A percentile compares a stretch with the other conserved stretches of the same genome.
These are phyloP conservation scores for Paramecium sexaurelia DNA, from an alignment of 73 alveolate species.

Conservation along the genomic window DNA sequence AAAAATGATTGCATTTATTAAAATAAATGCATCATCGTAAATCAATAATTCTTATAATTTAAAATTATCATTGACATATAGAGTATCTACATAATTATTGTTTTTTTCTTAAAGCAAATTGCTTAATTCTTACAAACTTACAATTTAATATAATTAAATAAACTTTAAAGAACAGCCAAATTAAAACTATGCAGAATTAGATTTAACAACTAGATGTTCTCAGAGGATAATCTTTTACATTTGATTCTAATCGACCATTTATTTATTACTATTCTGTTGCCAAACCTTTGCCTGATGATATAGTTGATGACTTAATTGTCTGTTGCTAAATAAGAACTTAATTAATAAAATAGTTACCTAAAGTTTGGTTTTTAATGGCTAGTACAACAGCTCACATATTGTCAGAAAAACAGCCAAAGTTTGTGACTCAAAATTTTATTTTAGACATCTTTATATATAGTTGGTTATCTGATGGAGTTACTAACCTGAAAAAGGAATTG, in stretches of 20 bases:
- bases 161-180: neutral
- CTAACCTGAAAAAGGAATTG: neutral
- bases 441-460: neutral
- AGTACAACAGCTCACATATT: neutral
- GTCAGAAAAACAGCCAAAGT: neutral
- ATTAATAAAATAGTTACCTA: neutral
- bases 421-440: slow-evolving; percentile 3
- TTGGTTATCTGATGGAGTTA: neutral
- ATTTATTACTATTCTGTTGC: slow-evolving; percentile 19
- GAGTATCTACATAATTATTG: neutral
- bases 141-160: neutral
- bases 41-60: neutral
- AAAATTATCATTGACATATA: neutral
- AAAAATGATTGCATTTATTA: neutral
- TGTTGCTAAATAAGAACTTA: neutral
- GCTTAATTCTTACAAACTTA: neutral
- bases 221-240: slow-evolving; percentile 18
- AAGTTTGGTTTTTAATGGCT: slow-evolving; percentile 37
- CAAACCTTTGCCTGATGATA: slow-evolving; percentile 25
- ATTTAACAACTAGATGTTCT: neutral
- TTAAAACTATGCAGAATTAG: neutral
- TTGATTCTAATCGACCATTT: slow-evolving; percentile 16
- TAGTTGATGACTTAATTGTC: neutral
- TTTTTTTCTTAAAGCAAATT: neutral
- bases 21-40: neutral